Base-by-base conservation (phyloP, 495 filamentous ascomycete genomes). In the Amniculicola lignicola region DNA sequence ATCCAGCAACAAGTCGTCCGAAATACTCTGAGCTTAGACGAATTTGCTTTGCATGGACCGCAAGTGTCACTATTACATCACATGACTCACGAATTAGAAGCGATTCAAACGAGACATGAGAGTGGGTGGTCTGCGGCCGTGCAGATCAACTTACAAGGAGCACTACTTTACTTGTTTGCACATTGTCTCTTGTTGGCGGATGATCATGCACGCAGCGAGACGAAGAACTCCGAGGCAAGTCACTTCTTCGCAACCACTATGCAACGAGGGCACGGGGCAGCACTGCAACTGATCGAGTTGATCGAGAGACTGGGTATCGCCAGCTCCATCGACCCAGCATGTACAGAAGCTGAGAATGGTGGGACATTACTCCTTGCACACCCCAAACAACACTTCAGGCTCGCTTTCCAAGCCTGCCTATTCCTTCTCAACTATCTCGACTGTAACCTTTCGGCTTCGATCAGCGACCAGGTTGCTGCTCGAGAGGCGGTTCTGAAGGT, bases 381-480 rank as follows among this genome's bases (percentile, higher is more conserved):
- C 29, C 56, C 56, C 5, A 59, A 59, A 29, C 12, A 24, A 2
- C 38, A 44, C 22, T 52, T 48, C 19, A 16, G 56, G 11, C 19
- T 54, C 27, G 29, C 15, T 9, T 59, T 54, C 49, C 40, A 45
- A 23, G 56, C 56, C 35, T 51, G 37, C 27, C 28, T 40, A n/a
- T 37, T 59, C 3, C 28, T 54, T 15, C 36, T 59, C 40, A 43
- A 59, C 12, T 59, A 51, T 39, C 39, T 59, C 31, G 56, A 59
- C 22, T n/a, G 18, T 4, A 54, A 39, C 31, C 47, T 22, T 11
- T 16, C 29, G n/a, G 47, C 45, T 11, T 51, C 31, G 15, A 41
- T 36, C 24, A 21, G 23, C 1, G 37, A 59, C 14, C 41, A 27
- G n/a, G 56, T 31, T 16, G 50, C 39, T 7, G 56, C 56, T n/a